Evolutionary conservation across 768 basidiomycete species (phyloP).

Genomic region (Candolleomyces efflorescens): DNA sequence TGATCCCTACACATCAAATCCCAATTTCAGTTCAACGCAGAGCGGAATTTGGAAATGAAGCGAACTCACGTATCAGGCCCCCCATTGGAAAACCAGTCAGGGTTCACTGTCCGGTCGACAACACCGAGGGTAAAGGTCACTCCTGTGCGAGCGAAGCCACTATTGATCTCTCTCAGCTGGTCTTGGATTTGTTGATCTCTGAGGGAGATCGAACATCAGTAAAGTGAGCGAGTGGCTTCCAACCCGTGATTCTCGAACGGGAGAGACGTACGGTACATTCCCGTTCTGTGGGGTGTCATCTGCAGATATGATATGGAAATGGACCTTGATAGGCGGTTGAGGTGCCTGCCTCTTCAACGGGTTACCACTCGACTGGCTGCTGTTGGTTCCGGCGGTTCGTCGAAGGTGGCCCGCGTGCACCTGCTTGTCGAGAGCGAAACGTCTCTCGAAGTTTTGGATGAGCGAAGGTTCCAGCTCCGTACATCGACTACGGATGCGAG

Average conservation of each 20-base stretch:
- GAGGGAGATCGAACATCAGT: too few relatives aligned
- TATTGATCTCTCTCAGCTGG: conserved; percentile 38
- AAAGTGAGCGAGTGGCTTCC: neutral
- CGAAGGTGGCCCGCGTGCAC: too few relatives aligned
- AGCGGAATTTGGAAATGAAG: neutral
- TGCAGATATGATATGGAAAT: conserved; percentile 14
- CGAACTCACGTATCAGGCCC: conserved; percentile 31
- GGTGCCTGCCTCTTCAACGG: neutral
- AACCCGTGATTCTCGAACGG: neutral
- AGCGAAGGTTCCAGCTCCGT: neutral
- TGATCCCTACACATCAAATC: neutral
- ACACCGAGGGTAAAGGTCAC: conserved; percentile 30
- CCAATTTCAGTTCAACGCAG: neutral
- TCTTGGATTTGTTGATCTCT: conserved; percentile 25
- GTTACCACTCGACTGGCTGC: neutral
- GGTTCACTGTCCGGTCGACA: conserved; percentile 29
- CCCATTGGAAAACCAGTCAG: conserved; percentile 36
- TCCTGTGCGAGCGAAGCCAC: conserved; percentile 28
- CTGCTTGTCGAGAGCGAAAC: neutral
- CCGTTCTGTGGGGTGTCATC: conserved; percentile 11
- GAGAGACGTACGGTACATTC: conserved; percentile 7
- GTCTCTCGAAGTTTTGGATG: neutral
- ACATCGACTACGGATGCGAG: neutral
- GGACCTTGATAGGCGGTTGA: conserved; percentile 5
- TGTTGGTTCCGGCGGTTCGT: neutral